Evolutionary conservation across 805 yeast genomes (phyloP), one percentile per base, ranked within the genome.

Genomic region (Suhomyces emberorum): DNA sequence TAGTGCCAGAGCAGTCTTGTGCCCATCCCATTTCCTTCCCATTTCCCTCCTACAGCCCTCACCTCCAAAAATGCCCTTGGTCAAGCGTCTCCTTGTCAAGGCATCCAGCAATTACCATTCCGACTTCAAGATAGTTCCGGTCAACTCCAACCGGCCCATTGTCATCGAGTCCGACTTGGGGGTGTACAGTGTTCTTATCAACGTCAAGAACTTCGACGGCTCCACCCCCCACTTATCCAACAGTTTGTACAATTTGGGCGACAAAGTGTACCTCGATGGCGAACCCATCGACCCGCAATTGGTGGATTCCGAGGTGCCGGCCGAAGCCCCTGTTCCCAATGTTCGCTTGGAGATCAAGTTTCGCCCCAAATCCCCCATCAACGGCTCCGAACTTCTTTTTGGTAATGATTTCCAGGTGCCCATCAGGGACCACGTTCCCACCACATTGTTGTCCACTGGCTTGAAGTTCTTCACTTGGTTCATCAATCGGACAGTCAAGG

Each of bases 361-460:
- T 41, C 59, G 49, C 8, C 83, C 81, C 28, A 59, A 49, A 8
- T 37, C 41, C 3, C 63, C 61, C 15, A 57, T 79, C n/a, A 49
- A 47, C 14, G 85, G 83, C 2, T 64, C 72, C 28, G 67, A 70
- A n/a, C 57, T 82, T 27, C 40, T 76, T n/a, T 81, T 77, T 59
- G 88, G 88, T 1, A 82, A 82, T 51, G 88, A 82, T 48, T 79
- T 79, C 51, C 75, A 70, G 7, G 52, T 63, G n/a, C 80, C 85
- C 0, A 71, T 82, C 21, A 60, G 70, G 21, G 79, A 79, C 32
- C 65, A 66, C 36, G 66, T 82, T 8, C 88, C 88, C 3, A 65
- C 77, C 4, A 55, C 76, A 1, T 42, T 68, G 18, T 47, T 69
- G 28, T 44, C 67, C 1, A 62, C 72, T 0, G 87, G 84, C 0